Evolutionary conservation across 805 yeast species (phyloP).

Genomic region (Zygosaccharomyces gambellarensis): DNA sequence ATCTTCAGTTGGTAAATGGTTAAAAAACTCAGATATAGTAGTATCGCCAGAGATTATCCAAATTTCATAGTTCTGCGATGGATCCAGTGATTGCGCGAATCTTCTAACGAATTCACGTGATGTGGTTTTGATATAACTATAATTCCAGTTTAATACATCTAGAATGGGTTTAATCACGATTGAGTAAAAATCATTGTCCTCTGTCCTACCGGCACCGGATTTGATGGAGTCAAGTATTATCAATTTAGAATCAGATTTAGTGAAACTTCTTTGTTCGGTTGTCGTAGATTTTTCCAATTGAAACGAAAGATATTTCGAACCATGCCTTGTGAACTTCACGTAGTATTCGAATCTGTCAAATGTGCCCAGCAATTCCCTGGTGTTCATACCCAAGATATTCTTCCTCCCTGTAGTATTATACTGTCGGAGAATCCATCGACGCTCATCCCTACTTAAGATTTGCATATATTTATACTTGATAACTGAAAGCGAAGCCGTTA

Average conservation of each 20-base stretch:
- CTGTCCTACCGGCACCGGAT: conserved; percentile 38
- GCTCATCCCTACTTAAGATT: no score
- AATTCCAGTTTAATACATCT: conserved; percentile 33
- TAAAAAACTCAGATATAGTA: conserved; percentile 70
- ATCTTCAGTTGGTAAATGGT: conserved; percentile 34
- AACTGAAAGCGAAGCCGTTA: neutral
- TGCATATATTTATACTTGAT: no score
- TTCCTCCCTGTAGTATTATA: no score
- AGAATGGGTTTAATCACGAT: conserved; percentile 47
- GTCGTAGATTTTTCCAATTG: conserved; percentile 3
- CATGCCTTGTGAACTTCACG: conserved; percentile 10
- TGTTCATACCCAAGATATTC: neutral
- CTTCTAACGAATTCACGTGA: conserved; percentile 37
- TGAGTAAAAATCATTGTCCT: conserved; percentile 37
- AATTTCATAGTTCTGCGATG: conserved; percentile 37
- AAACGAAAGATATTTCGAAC: conserved; percentile 13
- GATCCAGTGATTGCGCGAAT: conserved; percentile 36
- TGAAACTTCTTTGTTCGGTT: neutral
- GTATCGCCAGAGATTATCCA: conserved; percentile 83
- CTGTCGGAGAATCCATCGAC: no score
- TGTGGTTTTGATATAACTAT: conserved; percentile 42
- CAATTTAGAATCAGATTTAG: conserved; percentile 11
- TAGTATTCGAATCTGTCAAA: conserved; percentile 6
- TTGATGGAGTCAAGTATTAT: conserved; percentile 35
- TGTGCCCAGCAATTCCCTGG: conserved; percentile 2